phyloP scores from a whole-genome alignment of 208 protist species.

The Leishmania turanica region DNA sequence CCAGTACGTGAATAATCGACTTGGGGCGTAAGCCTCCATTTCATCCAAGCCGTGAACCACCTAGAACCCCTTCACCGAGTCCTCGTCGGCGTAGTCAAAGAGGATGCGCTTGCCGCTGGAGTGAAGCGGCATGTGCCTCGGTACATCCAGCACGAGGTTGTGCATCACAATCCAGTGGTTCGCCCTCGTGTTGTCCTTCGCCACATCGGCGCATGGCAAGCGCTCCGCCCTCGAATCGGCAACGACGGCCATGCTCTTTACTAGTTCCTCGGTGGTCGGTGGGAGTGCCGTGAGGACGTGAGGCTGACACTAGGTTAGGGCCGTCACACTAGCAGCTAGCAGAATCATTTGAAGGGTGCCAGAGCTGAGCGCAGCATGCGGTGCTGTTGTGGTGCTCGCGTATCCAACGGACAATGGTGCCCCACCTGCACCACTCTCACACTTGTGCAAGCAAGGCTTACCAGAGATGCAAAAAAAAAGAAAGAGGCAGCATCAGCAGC shows the following conservation, averaged over 20 bases:
- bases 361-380: background rate
- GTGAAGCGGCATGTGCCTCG: constrained; percentile 56
- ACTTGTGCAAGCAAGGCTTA: background rate
- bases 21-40: constrained; percentile 67
- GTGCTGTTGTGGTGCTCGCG: background rate
- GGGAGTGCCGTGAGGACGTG: background rate
- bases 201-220: constrained; percentile 53
- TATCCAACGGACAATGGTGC: background rate
- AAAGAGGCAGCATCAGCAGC: background rate
- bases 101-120: constrained; percentile 65
- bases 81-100: constrained; percentile 57
- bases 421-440: background rate
- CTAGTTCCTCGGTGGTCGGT: background rate
- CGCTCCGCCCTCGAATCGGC: background rate
- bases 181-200: constrained; percentile 64
- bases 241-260: background rate
- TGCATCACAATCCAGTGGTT: constrained; percentile 53
- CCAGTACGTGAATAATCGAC: constrained; percentile 48
- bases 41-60: constrained; percentile 43
- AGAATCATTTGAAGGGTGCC: background rate
- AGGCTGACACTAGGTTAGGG: too few species aligned
- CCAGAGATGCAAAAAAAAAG: constrained; percentile 2
- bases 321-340: background rate
- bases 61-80: constrained; percentile 67
- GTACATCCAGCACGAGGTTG: constrained; percentile 58